phyloP scores from a whole-genome alignment of 495 filamentous ascomycete species.

The Tuber borchii region DNA sequence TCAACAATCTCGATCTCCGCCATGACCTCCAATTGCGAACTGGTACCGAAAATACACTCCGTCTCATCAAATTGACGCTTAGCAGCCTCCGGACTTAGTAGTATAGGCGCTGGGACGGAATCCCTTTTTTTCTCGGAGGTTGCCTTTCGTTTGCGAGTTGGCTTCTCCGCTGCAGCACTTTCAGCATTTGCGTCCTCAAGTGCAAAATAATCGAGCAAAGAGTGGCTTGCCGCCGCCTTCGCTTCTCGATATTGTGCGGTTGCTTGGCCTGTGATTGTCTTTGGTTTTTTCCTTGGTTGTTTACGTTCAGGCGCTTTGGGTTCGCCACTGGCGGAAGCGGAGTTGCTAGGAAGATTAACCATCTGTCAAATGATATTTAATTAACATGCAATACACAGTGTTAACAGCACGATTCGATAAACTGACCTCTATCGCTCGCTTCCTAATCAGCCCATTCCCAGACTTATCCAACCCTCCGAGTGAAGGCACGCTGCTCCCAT shows the following conservation, averaged over 20 bases:
- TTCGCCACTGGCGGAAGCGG: background rate
- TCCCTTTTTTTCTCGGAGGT: constrained; percentile 47
- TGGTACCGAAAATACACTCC: constrained; percentile 85
- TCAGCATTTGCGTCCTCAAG: constrained; percentile 19
- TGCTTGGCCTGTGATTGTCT: constrained; percentile 78
- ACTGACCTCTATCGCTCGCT: constrained; percentile 28
- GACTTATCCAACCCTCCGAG: background rate
- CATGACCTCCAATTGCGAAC: constrained; percentile 75
- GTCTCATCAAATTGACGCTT: constrained; percentile 61
- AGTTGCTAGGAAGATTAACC: constrained; percentile 12
- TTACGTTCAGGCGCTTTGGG: constrained; percentile 48
- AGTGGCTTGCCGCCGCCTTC: constrained; percentile 38
- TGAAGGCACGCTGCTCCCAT: constrained; percentile 6
- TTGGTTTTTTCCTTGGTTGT: constrained; percentile 62
- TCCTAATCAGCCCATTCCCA: constrained; percentile 17
- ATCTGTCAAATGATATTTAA: constrained; percentile 21
- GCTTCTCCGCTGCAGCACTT: constrained; percentile 6
- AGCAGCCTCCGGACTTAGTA: constrained; percentile 70
- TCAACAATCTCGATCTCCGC: constrained; percentile 65
- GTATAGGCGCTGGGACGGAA: constrained; percentile 44
- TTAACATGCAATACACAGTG: constrained; percentile 9
- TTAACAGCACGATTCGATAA: background rate
- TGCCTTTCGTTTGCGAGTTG: constrained; percentile 23
- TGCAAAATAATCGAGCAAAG: constrained; percentile 43
- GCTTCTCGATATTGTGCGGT: constrained; percentile 62